These are phyloP conservation scores for Thraustotheca clavata DNA, from an alignment of 352 stramenopile genomes.

Conservation along the genomic window DNA sequence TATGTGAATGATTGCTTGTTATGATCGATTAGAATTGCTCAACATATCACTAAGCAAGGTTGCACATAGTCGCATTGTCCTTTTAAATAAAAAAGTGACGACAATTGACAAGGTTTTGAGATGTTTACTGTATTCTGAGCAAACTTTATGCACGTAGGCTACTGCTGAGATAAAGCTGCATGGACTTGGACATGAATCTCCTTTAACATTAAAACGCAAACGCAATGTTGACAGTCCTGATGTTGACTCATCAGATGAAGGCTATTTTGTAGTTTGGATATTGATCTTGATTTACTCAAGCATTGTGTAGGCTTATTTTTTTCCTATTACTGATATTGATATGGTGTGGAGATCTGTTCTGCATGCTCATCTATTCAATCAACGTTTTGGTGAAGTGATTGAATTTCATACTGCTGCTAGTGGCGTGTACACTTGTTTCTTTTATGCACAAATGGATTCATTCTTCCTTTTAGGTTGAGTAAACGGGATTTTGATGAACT, in stretches of 20 bases:
- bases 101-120: slow-evolving; percentile 32
- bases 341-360: slow-evolving; percentile 55
- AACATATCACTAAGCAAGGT: slow-evolving; percentile 60
- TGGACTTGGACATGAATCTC: not conserved
- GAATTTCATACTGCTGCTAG: slow-evolving; percentile 49
- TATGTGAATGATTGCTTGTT: not conserved
- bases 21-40: slow-evolving; percentile 38
- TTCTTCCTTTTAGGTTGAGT: slow-evolving; percentile 32
- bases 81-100: slow-evolving; percentile 40
- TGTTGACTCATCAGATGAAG: too few species aligned
- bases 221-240: not conserved
- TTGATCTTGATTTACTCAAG: not conserved
- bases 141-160: too few species aligned
- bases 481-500: slow-evolving; percentile 70
- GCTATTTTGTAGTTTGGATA: slow-evolving; percentile 6
- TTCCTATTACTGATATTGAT: slow-evolving; percentile 42
- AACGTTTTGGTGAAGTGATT: slow-evolving; percentile 46
- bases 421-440: not conserved
- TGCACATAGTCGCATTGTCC: slow-evolving; percentile 40
- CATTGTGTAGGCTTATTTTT: slow-evolving; percentile 38
- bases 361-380: slow-evolving; percentile 53
- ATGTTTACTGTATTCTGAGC: not conserved
- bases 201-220: not conserved
- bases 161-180: not conserved
- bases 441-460: not conserved